A percentile compares a stretch with the other conserved stretches of the same genome.
phyloP scores from a whole-genome alignment of 1,284 basidiomycete genomes.

The Marasmius oreades region DNA sequence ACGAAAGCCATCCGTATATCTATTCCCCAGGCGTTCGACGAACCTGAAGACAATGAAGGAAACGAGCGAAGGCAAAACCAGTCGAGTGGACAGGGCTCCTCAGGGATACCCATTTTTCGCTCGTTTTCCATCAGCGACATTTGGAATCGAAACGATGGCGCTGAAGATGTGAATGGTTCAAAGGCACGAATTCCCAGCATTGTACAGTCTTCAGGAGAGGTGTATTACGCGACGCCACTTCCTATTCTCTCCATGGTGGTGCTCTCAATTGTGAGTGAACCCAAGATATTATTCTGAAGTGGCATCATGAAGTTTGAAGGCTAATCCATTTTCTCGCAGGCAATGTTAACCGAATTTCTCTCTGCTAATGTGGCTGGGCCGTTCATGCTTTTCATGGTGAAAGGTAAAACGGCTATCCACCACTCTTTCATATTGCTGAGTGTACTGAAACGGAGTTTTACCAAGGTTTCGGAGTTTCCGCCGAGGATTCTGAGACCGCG shows the following conservation, averaged over 20 bases:
- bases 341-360: constrained; percentile 91
- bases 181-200: constrained; percentile 68
- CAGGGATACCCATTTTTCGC: constrained; percentile 1
- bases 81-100: neutral
- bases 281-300: neutral
- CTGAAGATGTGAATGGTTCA: neutral
- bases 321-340: constrained; percentile 52
- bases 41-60: neutral
- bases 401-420: constrained; percentile 45
- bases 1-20: neutral
- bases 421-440: neutral
- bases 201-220: constrained; percentile 53
- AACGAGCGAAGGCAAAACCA: neutral
- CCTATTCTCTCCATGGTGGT: constrained; percentile 87
- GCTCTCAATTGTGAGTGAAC: constrained; percentile 76
- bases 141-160: neutral
- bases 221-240: constrained; percentile 66
- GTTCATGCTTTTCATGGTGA: constrained; percentile 91
- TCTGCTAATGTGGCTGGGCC: constrained; percentile 89
- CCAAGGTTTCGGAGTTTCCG: constrained; percentile 59
- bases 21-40: neutral
- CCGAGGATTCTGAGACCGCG: constrained; percentile 72
- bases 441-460: neutral
- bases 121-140: constrained; percentile 1
- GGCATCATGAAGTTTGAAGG: neutral